Conservation (phyloP, 306 rosid species). For the Biancaea sappan region DNA sequence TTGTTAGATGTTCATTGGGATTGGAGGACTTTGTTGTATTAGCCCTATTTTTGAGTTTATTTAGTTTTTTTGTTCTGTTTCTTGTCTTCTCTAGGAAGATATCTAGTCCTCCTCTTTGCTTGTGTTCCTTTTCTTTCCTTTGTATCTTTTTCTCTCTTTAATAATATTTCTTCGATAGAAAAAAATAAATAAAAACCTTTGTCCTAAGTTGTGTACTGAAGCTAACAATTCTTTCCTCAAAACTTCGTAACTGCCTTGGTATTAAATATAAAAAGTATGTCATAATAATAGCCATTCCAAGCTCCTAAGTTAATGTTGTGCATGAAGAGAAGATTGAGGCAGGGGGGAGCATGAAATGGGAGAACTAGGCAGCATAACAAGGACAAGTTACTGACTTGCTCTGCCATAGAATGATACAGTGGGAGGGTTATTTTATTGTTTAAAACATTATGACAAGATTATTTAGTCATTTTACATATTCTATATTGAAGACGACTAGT, state of each 20-base stretch:
- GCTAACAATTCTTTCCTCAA: slow-evolving; percentile 4
- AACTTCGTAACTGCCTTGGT: slow-evolving; percentile 5
- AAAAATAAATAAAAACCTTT: too few relatives aligned
- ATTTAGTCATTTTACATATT: slow-evolving; percentile 24
- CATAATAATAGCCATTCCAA: not conserved
- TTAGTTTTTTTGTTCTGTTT: too few relatives aligned
- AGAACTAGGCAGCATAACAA: slow-evolving; percentile 6
- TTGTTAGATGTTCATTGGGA: too few relatives aligned
- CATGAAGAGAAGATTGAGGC: slow-evolving; percentile 22
- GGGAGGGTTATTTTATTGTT: slow-evolving; percentile 5
- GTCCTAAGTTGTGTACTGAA: not conserved
- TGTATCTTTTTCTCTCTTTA: too few relatives aligned
- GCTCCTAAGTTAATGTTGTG: not conserved
- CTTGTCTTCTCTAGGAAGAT: too few relatives aligned
- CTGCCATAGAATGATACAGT: slow-evolving; percentile 18
- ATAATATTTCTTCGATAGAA: too few relatives aligned
- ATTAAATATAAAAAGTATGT: slow-evolving; percentile 9
- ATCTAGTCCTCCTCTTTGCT: too few relatives aligned
- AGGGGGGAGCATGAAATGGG: not conserved
- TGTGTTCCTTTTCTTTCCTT: too few relatives aligned
- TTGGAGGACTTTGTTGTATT: too few relatives aligned
- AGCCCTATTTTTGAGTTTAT: too few relatives aligned
- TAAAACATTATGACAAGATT: slow-evolving; percentile 15
- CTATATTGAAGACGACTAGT: not conserved
- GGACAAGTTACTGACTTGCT: not conserved